phyloP scores from a whole-genome alignment of 768 basidiomycete genomes.

The Multifurca ochricompacta region DNA sequence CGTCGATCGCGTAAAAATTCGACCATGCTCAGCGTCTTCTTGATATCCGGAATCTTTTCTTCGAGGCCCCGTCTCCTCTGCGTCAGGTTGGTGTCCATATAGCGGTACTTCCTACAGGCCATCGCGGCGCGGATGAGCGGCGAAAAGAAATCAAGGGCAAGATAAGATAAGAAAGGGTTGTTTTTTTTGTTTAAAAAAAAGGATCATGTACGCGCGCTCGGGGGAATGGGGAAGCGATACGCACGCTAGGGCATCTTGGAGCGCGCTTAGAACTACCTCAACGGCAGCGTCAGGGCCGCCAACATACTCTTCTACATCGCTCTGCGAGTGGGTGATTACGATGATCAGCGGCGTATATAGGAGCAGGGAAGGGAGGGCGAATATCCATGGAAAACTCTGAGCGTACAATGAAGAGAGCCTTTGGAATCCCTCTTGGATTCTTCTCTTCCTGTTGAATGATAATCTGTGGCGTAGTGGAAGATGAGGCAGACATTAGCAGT shows the following conservation, averaged over 20 bases:
- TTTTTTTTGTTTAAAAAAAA: no score
- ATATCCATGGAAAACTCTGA: not conserved
- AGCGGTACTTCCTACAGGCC: conserved; percentile 82
- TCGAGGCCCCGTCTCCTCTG: conserved; percentile 74
- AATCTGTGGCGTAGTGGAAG: conserved; percentile 15
- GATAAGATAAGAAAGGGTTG: not conserved
- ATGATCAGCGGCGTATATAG: not conserved
- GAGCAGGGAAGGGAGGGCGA: not conserved
- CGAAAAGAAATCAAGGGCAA: not conserved
- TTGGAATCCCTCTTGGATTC: conserved; percentile 90
- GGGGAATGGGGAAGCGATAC: conserved; percentile 28
- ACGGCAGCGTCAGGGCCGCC: conserved; percentile 71
- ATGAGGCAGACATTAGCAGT: conserved; percentile 15
- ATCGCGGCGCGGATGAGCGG: not conserved
- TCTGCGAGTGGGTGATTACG: conserved; percentile 35
- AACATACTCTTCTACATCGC: conserved; percentile 81
- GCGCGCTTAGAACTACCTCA: conserved; percentile 66
- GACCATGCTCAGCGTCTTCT: conserved; percentile 87
- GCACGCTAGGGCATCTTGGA: conserved; percentile 93
- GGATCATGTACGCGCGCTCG: no score
- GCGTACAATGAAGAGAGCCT: conserved; percentile 90
- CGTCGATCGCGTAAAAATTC: conserved; percentile 66
- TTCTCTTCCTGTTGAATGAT: conserved; percentile 35
- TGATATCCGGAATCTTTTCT: conserved; percentile 95
- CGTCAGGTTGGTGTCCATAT: conserved; percentile 86